Base-by-base conservation (phyloP, 2,329 filamentous ascomycete genomes). In the Ophiostoma triangulosporum region DNA sequence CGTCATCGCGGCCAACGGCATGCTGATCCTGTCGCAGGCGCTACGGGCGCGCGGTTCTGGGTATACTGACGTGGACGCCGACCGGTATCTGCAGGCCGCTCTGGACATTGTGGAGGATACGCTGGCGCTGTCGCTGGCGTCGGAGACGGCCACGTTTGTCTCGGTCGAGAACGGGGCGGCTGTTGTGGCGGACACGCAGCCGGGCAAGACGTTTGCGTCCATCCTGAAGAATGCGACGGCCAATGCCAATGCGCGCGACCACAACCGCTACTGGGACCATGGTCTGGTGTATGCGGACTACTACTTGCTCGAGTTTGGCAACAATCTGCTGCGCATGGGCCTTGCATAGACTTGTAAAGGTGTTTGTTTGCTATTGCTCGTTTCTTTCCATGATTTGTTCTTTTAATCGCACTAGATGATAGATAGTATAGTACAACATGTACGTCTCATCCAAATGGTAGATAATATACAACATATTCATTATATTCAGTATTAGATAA, bases 1-100 rank as follows among this genome's bases (percentile, higher is more conserved):
- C 0, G 57, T 65, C 17, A 70, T 71, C 46, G 67, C 69, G 1
- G 68, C 70, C 6, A 71, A 72, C 50, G 69, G 70, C 0, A 63
- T 72, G 63, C 59, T 72, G 0, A 35, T 72, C 0, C 56, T 72
- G 1, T 67, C 68, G 0, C 64, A 70, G 49, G 61, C 65, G 0
- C 59, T 71, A 17, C 55, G 59, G 0, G 61, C 54, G 27, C 17
- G 46, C 6, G 35, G 45, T 9, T 26, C 38, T 40, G 56, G 59
- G 0, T 26, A 57, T 5, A 40, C 12, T 6, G 40, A 27, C 1
- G 17, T 17, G 1, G 53, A 52, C 50, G 0, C 64, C 60, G 2
- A 57, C 54, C 22, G 61, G 3, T 69, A 61, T 57, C 58, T 61
- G 11, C 59, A 62, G 0, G 58, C 59, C 1, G 64, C 68, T 0